These are phyloP conservation scores for Zygoascus ofunaensis DNA, from an alignment of 805 yeast species.

Conservation along the genomic window DNA sequence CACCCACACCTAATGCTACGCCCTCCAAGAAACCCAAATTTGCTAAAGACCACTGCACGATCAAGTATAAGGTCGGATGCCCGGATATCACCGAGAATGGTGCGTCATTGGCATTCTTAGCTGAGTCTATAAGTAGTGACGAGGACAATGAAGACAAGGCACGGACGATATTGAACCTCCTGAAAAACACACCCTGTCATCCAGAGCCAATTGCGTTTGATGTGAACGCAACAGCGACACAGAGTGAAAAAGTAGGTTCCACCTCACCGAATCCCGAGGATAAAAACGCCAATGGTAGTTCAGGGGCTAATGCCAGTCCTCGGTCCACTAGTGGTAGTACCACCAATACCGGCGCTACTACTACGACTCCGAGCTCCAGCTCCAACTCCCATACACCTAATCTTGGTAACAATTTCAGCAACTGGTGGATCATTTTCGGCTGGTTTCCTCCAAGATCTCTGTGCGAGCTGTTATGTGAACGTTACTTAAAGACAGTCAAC, in stretches of 20 bases:
- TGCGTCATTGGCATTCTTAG: background rate
- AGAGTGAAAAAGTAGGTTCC: background rate
- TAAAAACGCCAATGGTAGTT: background rate
- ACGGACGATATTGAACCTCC: background rate
- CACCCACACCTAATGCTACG: too few species aligned
- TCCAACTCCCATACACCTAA: background rate
- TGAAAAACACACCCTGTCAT: background rate
- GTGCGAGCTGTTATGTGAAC: constrained; percentile 16
- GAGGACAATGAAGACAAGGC: background rate
- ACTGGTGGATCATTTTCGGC: constrained; percentile 11
- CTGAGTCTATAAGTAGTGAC: background rate
- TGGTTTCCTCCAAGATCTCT: constrained; percentile 18
- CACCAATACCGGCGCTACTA: background rate
- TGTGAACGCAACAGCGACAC: background rate
- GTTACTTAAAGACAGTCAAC: constrained; percentile 16
- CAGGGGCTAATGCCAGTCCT: background rate
- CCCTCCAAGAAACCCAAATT: background rate
- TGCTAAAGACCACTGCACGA: background rate
- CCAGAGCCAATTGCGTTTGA: background rate
- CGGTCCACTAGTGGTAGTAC: background rate
- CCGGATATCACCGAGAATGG: background rate
- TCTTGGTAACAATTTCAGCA: constrained; percentile 1
- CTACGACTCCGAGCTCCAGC: background rate
- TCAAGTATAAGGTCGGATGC: background rate
- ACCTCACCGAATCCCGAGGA: background rate